Conservation (phyloP, 345 rosid species). For the Syzygium grande region DNA sequence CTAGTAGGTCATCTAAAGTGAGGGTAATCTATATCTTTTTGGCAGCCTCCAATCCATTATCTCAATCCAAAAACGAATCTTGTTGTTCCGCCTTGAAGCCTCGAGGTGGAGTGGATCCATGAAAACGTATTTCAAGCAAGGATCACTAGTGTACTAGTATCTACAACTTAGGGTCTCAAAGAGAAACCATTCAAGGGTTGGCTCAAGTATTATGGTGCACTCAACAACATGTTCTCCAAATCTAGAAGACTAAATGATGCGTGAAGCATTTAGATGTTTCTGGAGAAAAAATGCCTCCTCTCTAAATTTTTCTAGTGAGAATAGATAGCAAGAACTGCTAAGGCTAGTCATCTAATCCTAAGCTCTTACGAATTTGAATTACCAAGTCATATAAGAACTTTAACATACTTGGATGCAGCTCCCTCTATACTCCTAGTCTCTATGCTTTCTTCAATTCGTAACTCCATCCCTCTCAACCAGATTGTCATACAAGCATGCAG, state of each 20-base stretch:
- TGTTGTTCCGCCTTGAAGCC: not conserved
- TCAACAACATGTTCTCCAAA: not conserved
- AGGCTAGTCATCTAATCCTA: not conserved
- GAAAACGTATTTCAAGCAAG: not conserved
- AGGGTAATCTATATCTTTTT: not conserved
- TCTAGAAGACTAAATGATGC: no score
- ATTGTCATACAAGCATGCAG: not conserved
- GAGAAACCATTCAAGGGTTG: not conserved
- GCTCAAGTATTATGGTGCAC: not conserved
- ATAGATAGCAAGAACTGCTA: not conserved
- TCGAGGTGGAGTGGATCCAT: not conserved
- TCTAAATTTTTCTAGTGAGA: not conserved
- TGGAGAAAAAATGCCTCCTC: not conserved
- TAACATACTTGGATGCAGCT: not conserved
- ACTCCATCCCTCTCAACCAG: not conserved
- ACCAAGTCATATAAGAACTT: not conserved
- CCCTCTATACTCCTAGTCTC: not conserved
- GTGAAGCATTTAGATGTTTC: not conserved
- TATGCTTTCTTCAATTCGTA: not conserved
- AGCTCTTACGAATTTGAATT: not conserved
- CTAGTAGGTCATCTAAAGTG: not conserved
- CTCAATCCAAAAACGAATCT: not conserved
- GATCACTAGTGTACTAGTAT: no score
- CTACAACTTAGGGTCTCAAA: not conserved
- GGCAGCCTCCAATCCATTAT: not conserved